Evolutionary conservation across 805 yeast genomes (phyloP).

Genomic region (Yarrowia deformans): DNA sequence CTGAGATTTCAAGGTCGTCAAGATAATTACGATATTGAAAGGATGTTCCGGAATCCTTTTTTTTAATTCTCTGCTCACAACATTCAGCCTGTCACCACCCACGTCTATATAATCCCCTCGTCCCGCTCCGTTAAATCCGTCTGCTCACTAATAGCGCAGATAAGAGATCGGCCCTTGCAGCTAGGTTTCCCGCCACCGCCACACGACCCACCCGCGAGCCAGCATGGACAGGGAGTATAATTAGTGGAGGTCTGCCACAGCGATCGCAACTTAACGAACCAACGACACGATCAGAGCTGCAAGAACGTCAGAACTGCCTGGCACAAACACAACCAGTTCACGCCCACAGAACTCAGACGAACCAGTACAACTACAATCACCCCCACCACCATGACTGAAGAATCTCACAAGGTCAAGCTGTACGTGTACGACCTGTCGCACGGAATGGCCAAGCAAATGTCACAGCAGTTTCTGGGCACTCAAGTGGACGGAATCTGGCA

Average conservation of each 20-base stretch:
- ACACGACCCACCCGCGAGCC: neutral
- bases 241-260: neutral
- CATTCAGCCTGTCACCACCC: too few relatives aligned
- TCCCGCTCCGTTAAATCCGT: neutral
- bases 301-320: neutral
- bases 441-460: conserved; percentile 63
- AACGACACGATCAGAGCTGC: too few relatives aligned
- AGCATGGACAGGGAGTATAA: neutral
- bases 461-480: conserved; percentile 60
- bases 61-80: too few relatives aligned
- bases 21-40: too few relatives aligned
- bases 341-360: too few relatives aligned
- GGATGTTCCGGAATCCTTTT: too few relatives aligned
- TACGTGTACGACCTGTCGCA: conserved; percentile 69
- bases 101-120: too few relatives aligned
- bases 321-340: neutral
- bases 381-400: conserved; percentile 24
- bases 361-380: neutral
- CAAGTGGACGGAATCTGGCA: conserved; percentile 70
- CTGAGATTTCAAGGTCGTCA: too few relatives aligned
- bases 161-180: conserved; percentile 3
- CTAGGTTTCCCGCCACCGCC: conserved; percentile 22
- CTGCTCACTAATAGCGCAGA: neutral
- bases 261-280: neutral
- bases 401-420: conserved; percentile 55